Conservation (phyloP, 2,329 filamentous ascomycete species). For the Moelleriella libera region DNA sequence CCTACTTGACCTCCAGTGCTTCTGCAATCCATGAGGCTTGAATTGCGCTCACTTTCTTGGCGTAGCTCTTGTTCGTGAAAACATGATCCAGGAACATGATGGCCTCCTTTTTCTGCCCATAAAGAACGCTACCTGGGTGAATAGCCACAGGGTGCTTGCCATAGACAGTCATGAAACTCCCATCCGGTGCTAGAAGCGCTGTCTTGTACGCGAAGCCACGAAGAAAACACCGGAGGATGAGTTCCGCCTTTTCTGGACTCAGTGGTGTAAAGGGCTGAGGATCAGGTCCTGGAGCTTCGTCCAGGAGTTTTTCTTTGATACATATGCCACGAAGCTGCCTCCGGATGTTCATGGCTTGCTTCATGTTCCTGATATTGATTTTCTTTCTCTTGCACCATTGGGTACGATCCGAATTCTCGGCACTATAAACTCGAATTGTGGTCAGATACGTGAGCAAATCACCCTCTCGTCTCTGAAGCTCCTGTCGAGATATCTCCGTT, state of each 20-base stretch:
- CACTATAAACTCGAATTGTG: conserved; percentile 46
- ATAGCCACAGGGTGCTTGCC: conserved; percentile 48
- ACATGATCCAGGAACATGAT: conserved; percentile 58
- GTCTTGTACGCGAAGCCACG: conserved; percentile 46
- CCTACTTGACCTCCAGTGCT: conserved; percentile 19
- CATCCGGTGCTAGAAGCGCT: conserved; percentile 44
- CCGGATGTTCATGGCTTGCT: conserved; percentile 46
- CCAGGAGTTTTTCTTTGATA: conserved; percentile 34
- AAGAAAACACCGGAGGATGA: conserved; percentile 46
- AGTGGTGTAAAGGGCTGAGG: conserved; percentile 41
- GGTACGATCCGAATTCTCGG: conserved; percentile 38
- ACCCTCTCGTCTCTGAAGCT: conserved; percentile 46
- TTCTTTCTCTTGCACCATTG: conserved; percentile 44
- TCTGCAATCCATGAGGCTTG: conserved; percentile 46
- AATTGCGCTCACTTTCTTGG: conserved; percentile 49
- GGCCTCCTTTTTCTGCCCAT: conserved; percentile 48
- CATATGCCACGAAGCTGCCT: conserved; percentile 46
- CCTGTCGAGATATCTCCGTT: conserved; percentile 37
- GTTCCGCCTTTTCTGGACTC: conserved; percentile 37
- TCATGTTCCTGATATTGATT: conserved; percentile 47
- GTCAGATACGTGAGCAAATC: conserved; percentile 52
- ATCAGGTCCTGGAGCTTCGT: conserved; percentile 30
- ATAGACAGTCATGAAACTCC: conserved; percentile 43
- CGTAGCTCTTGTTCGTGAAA: conserved; percentile 52
- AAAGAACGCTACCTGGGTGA: conserved; percentile 48